phyloP scores from a whole-genome alignment of 768 basidiomycete species.

The Tulasnella sp. region DNA sequence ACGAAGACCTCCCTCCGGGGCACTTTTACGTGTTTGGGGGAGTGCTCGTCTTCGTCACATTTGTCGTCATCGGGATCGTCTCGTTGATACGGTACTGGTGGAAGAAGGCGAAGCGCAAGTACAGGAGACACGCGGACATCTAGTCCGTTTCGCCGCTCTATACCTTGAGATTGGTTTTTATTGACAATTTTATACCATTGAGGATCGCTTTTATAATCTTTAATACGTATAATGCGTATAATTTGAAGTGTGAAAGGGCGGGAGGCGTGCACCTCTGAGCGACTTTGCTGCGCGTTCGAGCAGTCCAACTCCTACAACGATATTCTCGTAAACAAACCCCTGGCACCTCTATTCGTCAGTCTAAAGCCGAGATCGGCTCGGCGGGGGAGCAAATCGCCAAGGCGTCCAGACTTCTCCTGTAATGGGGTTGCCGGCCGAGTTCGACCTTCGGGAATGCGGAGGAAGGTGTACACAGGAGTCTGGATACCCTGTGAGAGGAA shows the following conservation, averaged over 20 bases:
- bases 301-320: neutral
- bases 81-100: constrained; percentile 61
- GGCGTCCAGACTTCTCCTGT: no score
- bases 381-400: no score
- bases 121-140: constrained; percentile 5
- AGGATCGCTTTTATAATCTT: neutral
- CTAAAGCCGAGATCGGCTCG: no score
- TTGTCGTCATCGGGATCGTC: constrained; percentile 49
- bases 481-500: neutral
- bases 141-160: neutral
- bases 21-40: constrained; percentile 55
- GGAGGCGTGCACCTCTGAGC: neutral
- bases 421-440: no score
- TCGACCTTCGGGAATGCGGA: neutral
- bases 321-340: neutral
- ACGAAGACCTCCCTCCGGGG: constrained; percentile 37
- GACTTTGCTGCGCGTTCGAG: neutral
- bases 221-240: neutral
- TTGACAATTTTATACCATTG: neutral
- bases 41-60: constrained; percentile 47
- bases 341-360: neutral
- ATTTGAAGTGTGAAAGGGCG: neutral
- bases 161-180: neutral
- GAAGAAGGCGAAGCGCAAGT: constrained; percentile 49
- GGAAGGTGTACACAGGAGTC: neutral